Evolutionary conservation across 2,329 filamentous ascomycete genomes (phyloP).

Genomic region (Alternaria burnsii): DNA sequence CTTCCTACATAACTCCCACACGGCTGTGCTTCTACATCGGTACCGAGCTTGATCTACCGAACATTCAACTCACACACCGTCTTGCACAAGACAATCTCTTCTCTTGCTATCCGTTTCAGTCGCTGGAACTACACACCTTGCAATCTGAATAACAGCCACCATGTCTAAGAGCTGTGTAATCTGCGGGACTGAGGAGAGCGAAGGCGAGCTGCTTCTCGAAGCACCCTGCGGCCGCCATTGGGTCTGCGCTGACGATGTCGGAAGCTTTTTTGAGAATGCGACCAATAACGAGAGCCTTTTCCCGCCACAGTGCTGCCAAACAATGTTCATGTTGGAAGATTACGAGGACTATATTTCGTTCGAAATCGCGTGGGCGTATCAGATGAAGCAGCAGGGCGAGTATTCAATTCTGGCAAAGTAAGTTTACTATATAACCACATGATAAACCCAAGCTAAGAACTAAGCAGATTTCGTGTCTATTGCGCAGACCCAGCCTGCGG

Average conservation of each 20-base stretch:
- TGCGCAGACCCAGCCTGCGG: conserved; percentile 34
- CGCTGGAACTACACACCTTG: not conserved
- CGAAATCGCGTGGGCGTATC: conserved; percentile 30
- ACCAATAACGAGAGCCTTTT: conserved; percentile 38
- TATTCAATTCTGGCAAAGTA: conserved; percentile 41
- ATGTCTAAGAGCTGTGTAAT: conserved; percentile 31
- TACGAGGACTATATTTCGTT: conserved; percentile 33
- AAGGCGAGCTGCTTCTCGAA: conserved; percentile 24
- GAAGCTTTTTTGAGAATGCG: conserved; percentile 35
- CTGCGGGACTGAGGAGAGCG: conserved; percentile 32
- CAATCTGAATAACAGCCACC: not conserved
- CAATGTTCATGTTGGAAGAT: conserved; percentile 32
- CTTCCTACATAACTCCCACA: not conserved
- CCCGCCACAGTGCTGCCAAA: conserved; percentile 40
- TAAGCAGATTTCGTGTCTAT: conserved; percentile 37
- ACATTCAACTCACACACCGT: not conserved
- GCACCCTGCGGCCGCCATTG: conserved; percentile 36
- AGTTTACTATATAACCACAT: conserved; percentile 5
- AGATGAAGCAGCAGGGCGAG: conserved; percentile 39
- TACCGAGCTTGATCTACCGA: not conserved
- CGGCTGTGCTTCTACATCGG: not conserved
- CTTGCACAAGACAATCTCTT: not conserved
- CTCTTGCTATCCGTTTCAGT: not conserved
- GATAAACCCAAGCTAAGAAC: not conserved
- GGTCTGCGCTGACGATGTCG: conserved; percentile 36